Conservation (phyloP, 2,329 filamentous ascomycete species). For the Fusarium redolens region DNA sequence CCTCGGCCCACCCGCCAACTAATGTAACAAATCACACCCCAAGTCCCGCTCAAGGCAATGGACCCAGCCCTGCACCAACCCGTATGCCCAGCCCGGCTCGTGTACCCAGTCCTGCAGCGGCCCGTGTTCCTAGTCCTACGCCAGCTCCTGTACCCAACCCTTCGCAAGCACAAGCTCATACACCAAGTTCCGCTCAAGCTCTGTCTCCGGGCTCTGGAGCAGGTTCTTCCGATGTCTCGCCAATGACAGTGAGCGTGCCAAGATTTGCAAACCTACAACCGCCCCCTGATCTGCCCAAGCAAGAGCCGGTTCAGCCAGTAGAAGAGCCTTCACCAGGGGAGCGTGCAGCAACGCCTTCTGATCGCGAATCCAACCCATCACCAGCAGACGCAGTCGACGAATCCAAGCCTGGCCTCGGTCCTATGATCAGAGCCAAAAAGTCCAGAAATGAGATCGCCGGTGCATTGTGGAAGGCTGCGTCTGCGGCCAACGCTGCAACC, state of each 20-base stretch:
- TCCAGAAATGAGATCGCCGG: conserved; percentile 79
- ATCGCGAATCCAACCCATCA: conserved; percentile 9
- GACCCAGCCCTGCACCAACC: neutral
- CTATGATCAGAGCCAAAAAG: conserved; percentile 88
- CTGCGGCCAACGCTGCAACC: conserved; percentile 60
- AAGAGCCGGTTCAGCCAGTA: conserved; percentile 8
- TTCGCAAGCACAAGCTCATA: conserved; percentile 4
- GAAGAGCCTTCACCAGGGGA: conserved; percentile 22
- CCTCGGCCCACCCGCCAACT: neutral
- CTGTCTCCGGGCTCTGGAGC: conserved; percentile 21
- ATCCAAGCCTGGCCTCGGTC: conserved; percentile 65
- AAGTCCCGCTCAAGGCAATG: neutral
- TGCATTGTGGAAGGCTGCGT: conserved; percentile 79
- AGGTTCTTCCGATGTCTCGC: conserved; percentile 40
- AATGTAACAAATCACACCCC: neutral
- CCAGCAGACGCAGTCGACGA: conserved; percentile 22
- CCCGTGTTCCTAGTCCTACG: conserved; percentile 7
- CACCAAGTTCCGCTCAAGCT: conserved; percentile 5
- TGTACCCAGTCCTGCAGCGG: conserved; percentile 8
- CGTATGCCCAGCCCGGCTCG: conserved; percentile 8
- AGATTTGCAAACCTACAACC: conserved; percentile 26
- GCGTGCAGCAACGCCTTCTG: conserved; percentile 36
- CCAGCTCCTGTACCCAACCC: conserved; percentile 6
- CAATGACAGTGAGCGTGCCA: conserved; percentile 41
- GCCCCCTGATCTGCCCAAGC: conserved; percentile 37